Base-by-base conservation (phyloP, 2,329 filamentous ascomycete genomes). In the Decorospora gaudefroyi region DNA sequence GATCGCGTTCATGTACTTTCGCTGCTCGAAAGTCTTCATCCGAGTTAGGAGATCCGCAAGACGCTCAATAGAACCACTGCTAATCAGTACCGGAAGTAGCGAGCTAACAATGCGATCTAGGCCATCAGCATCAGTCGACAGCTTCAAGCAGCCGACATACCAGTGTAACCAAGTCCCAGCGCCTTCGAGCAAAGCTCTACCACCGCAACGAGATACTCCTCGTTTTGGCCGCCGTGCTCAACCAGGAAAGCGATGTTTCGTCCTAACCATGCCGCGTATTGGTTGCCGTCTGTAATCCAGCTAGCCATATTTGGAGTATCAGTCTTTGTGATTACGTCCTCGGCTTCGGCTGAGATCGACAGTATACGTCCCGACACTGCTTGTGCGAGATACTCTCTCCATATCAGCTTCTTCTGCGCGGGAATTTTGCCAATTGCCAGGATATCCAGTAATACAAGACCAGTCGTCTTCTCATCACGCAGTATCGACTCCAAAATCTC, bases 191-290 rank as follows among this genome's bases (percentile, higher is more conserved):
- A 70, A 5, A 84, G 56, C 31, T 76, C 74, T 27, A 73, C 69
- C 5, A 59, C 27, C 19, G 60, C 57, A 4, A 30, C 18, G 6
- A 34, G 12, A 18, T 47, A 36, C 71, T 77, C 68, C 35, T 70
- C 53, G 65, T 68, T 56, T 42, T 51, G 21, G 51, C 67, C 55
- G 9, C 58, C 44, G 4, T 65, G 29, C 61, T 69, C 74, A 70
- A 84, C 66, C 57, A 78, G 68, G 12, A 62, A 49, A 22, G 69
- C 74, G 35, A 93, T 75, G 62, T 84, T 88, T 10, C 69, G 70
- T 2, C 84, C 86, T 26, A 96, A 69, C 90, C 90, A 96, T 19
- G 71, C 70, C 9, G 81, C 79, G 70, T 88, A 95, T 12, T 77
- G 67, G 17, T 74, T 74, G 3, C 86, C 85, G 51, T 84, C 78